phyloP scores from a whole-genome alignment of 2,329 filamentous ascomycete species.

The Chaetothyriales sp. region DNA sequence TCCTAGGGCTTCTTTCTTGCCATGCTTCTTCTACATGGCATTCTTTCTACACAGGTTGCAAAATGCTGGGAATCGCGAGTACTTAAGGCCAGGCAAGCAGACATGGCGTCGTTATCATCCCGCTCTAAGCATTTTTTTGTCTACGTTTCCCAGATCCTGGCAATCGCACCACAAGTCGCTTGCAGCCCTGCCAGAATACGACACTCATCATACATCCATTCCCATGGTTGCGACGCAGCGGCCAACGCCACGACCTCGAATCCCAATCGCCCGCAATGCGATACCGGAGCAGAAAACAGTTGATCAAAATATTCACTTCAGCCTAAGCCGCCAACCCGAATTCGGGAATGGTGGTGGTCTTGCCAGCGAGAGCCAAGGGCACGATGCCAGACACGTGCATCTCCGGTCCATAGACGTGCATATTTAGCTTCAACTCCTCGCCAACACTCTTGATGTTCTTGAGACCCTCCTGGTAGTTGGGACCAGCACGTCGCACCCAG shows the following conservation, averaged over 20 bases:
- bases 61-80: neutral
- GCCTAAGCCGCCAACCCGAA: constrained; percentile 27
- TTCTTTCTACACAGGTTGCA: no score
- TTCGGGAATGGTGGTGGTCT: constrained; percentile 48
- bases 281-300: neutral
- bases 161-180: neutral
- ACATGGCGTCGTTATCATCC: constrained; percentile 4
- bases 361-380: constrained; percentile 61
- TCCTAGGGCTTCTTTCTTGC: neutral
- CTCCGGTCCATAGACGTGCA: constrained; percentile 74
- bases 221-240: neutral
- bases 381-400: constrained; percentile 93
- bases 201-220: neutral
- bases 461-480: constrained; percentile 98
- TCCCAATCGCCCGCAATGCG: neutral
- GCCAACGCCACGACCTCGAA: neutral
- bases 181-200: neutral
- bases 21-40: no score
- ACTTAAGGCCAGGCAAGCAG: neutral
- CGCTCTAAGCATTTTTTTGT: constrained; percentile 7
- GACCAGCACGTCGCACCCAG: constrained; percentile 80
- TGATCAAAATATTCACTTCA: neutral
- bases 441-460: constrained; percentile 99
- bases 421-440: constrained; percentile 83
- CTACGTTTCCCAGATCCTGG: constrained; percentile 1